phyloP scores from a whole-genome alignment of 768 basidiomycete genomes.

The Pleurotus tuoliensis region DNA sequence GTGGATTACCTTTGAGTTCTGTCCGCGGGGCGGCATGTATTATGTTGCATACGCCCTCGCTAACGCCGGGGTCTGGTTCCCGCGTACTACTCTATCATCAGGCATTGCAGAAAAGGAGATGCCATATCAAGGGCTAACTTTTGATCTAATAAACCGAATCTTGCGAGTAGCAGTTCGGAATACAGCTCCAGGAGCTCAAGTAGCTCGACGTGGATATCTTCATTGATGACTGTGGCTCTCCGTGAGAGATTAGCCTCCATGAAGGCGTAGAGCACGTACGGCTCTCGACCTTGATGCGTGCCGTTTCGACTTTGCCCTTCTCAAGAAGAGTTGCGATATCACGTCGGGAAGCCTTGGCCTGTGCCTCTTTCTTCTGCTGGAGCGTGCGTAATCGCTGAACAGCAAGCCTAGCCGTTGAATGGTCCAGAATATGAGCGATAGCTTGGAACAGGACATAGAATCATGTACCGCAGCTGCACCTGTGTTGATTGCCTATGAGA shows the following conservation, averaged over 20 bases:
- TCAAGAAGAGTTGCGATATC: constrained; percentile 82
- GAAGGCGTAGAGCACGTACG: constrained; percentile 41
- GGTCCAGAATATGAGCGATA: background rate
- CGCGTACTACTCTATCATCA: constrained; percentile 43
- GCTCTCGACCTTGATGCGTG: constrained; percentile 81
- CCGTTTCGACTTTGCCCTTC: constrained; percentile 78
- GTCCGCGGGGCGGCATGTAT: constrained; percentile 91
- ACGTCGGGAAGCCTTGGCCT: constrained; percentile 63
- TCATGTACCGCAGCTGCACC: constrained; percentile 41
- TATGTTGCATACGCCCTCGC: constrained; percentile 84
- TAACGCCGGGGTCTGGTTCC: constrained; percentile 83
- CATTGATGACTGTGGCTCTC: constrained; percentile 61
- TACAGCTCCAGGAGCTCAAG: constrained; percentile 93
- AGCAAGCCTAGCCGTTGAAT: constrained; percentile 51
- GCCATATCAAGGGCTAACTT: constrained; percentile 46
- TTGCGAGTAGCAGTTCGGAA: constrained; percentile 87
- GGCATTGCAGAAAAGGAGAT: constrained; percentile 11
- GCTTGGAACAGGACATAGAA: background rate
- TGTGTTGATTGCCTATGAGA: constrained; percentile 14
- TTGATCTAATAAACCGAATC: constrained; percentile 89
- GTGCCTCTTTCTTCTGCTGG: constrained; percentile 90
- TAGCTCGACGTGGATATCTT: constrained; percentile 82
- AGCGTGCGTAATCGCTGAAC: constrained; percentile 82
- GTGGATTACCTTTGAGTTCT: constrained; percentile 71
- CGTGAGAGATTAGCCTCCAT: no score